Conservation (phyloP, 805 yeast species). For the Yarrowia divulgata region DNA sequence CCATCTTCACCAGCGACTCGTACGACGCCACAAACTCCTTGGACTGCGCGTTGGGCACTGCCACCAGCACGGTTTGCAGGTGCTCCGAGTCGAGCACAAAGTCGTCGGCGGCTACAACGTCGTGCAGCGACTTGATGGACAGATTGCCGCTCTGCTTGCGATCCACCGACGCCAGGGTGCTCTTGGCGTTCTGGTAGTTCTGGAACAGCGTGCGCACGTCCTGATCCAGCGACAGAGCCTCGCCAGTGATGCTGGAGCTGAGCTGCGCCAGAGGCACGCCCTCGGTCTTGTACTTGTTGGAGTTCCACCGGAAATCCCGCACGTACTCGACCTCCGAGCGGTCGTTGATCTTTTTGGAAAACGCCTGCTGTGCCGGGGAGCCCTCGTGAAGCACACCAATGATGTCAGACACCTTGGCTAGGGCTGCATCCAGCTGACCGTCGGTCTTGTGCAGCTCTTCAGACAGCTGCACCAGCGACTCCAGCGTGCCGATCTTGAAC, state of each 20-base stretch:
- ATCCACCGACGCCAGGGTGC: constrained; percentile 85
- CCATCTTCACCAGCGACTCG: constrained; percentile 79
- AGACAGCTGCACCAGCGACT: constrained; percentile 85
- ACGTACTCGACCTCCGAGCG: constrained; percentile 64
- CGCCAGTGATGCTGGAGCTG: constrained; percentile 71
- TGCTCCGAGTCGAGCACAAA: constrained; percentile 88
- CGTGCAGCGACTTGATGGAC: constrained; percentile 88
- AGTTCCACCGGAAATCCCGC: constrained; percentile 85
- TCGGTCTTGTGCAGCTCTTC: constrained; percentile 89
- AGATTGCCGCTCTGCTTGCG: constrained; percentile 93
- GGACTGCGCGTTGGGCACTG: constrained; percentile 75
- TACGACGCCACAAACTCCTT: constrained; percentile 70
- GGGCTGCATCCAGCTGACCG: constrained; percentile 71
- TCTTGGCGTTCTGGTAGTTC: constrained; percentile 79
- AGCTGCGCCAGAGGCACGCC: constrained; percentile 84
- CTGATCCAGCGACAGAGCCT: constrained; percentile 80
- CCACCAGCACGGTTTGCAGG: constrained; percentile 82
- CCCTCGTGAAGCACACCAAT: constrained; percentile 59
- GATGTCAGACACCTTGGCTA: constrained; percentile 79
- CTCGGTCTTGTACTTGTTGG: constrained; percentile 75
- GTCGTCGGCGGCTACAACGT: constrained; percentile 80
- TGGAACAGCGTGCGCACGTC: constrained; percentile 83
- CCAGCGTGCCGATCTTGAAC: constrained; percentile 94
- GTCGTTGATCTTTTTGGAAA: constrained; percentile 61
- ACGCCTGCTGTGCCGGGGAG: constrained; percentile 54